A percentile compares a stretch with the other conserved stretches of the same genome.
Evolutionary conservation across 2,329 filamentous ascomycete species (phyloP).

Genomic region (Chalara sp.): DNA sequence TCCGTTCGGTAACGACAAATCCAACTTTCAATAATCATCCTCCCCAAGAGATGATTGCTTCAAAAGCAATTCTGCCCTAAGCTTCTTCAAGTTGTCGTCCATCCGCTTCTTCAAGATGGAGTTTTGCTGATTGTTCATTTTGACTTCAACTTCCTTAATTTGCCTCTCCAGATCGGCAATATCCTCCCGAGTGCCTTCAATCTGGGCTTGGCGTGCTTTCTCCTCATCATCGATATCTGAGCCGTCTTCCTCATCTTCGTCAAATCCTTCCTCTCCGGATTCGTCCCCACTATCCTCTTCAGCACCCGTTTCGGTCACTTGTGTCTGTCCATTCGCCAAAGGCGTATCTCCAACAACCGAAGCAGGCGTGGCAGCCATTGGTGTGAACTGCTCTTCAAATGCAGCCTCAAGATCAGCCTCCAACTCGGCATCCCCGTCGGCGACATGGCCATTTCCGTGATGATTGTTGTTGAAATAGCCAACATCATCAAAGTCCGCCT

Average conservation of each 20-base stretch:
- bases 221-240: conserved; percentile 45
- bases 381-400: conserved; percentile 18
- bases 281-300: conserved; percentile 32
- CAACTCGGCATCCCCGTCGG: conserved; percentile 31
- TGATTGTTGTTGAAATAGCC: conserved; percentile 22
- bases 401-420: conserved; percentile 25
- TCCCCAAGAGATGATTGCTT: conserved; percentile 38
- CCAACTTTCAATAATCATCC: conserved; percentile 13
- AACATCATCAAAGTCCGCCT: conserved; percentile 31
- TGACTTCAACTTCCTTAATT: conserved; percentile 35
- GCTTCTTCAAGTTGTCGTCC: conserved; percentile 38
- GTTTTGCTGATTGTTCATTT: conserved; percentile 38
- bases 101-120: conserved; percentile 41
- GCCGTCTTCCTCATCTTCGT: conserved; percentile 36
- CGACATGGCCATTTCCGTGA: conserved; percentile 28
- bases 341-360: conserved; percentile 20
- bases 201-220: conserved; percentile 37
- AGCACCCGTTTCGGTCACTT: conserved; percentile 9
- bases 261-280: conserved; percentile 38
- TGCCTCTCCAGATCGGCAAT: conserved; percentile 47
- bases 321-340: conserved; percentile 20
- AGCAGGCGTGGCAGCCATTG: conserved; percentile 26
- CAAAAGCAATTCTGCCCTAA: conserved; percentile 46
- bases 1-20: neutral
- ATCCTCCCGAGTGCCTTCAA: conserved; percentile 42